Conservation (phyloP, 768 basidiomycete genomes). For the Mycena rosella region DNA sequence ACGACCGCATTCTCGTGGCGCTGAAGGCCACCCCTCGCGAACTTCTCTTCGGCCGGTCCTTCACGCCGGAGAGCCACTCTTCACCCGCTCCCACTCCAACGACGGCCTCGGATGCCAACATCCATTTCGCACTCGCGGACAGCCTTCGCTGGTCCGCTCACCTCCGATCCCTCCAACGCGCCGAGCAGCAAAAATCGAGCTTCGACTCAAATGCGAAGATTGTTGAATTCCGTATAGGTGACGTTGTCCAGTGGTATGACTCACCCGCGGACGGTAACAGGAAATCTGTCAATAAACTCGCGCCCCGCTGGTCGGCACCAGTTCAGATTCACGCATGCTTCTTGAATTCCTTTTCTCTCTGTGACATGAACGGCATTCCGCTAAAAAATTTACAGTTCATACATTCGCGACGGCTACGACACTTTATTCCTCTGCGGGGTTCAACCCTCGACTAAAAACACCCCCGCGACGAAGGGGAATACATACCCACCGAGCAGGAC, state of each 20-base stretch:
- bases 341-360: slow-evolving; percentile 41
- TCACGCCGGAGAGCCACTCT: slow-evolving; percentile 30
- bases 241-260: slow-evolving; percentile 43
- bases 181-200: slow-evolving; percentile 32
- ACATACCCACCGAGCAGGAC: slow-evolving; percentile 22
- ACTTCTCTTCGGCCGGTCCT: slow-evolving; percentile 46
- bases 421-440: slow-evolving; percentile 38
- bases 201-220: slow-evolving; percentile 38
- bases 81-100: neutral
- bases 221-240: slow-evolving; percentile 37
- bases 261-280: slow-evolving; percentile 29
- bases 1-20: slow-evolving; percentile 41
- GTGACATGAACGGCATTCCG: slow-evolving; percentile 33
- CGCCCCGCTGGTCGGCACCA: slow-evolving; percentile 46
- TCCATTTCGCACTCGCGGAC: too few relatives aligned
- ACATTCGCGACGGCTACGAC: slow-evolving; percentile 31
- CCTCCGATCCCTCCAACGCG: slow-evolving; percentile 29
- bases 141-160: too few relatives aligned
- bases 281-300: too few relatives aligned
- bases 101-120: too few relatives aligned
- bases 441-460: slow-evolving; percentile 36
- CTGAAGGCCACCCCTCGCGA: slow-evolving; percentile 41
- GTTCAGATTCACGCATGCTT: slow-evolving; percentile 19
- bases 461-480: too few relatives aligned
- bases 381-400: slow-evolving; percentile 30